Evolutionary conservation across 2,329 filamentous ascomycete genomes (phyloP).

Genomic region (Colletotrichum costaricense): DNA sequence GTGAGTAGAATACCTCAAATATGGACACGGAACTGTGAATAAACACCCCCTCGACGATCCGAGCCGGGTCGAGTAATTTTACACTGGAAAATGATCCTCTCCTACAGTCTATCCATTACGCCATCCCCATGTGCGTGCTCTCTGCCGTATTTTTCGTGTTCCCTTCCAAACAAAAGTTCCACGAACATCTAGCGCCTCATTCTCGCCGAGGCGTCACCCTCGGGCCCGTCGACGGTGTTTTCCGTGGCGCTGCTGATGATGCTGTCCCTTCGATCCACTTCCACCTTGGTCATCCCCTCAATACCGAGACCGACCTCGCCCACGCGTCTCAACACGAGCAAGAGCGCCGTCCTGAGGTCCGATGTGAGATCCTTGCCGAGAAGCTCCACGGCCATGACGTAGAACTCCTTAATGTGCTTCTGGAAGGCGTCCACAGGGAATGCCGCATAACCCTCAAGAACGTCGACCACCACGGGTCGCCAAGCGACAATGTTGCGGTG

Average conservation of each 20-base stretch:
- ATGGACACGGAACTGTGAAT: conserved; percentile 30
- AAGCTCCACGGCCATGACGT: conserved; percentile 85
- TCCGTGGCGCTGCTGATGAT: conserved; percentile 48
- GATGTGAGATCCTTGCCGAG: conserved; percentile 82
- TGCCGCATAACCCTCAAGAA: conserved; percentile 89
- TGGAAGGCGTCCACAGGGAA: conserved; percentile 86
- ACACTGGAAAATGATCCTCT: conserved; percentile 21
- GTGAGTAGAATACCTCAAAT: conserved; percentile 22
- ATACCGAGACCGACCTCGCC: conserved; percentile 80
- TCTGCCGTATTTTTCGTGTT: background rate
- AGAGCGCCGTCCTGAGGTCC: conserved; percentile 82
- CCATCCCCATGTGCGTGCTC: conserved; percentile 4
- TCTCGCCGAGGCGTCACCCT: conserved; percentile 46
- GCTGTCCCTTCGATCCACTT: conserved; percentile 52
- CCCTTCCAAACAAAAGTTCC: background rate
- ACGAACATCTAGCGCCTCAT: conserved; percentile 34
- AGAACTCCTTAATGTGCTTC: conserved; percentile 84
- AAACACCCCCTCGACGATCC: conserved; percentile 3
- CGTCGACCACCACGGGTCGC: conserved; percentile 96
- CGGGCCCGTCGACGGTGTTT: conserved; percentile 39
- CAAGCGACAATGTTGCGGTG: conserved; percentile 97
- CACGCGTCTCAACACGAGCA: conserved; percentile 81
- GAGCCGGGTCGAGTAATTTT: conserved; percentile 25
- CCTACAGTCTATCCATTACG: conserved; percentile 33
- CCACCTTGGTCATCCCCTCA: conserved; percentile 55